phyloP scores from a whole-genome alignment of 148 eudicot species.

The Rhododendron simsii region DNA sequence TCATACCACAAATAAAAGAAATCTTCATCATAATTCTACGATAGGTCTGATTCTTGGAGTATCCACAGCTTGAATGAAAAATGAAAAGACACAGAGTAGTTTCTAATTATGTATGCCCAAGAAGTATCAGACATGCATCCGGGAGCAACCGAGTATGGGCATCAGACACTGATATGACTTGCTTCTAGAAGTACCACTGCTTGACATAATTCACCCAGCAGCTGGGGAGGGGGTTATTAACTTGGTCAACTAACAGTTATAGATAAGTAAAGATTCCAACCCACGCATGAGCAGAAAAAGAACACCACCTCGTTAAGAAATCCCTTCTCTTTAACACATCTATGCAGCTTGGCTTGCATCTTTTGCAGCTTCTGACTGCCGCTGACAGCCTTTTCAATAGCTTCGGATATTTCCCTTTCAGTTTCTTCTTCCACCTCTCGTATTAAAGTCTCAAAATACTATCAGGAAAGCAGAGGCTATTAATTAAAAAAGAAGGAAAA shows the following conservation, averaged over 20 bases:
- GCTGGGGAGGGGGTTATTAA: not conserved
- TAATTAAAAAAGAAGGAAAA: slow-evolving; percentile 4
- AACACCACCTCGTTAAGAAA: slow-evolving; percentile 60
- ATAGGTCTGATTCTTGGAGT: not conserved
- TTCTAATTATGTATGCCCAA: not conserved
- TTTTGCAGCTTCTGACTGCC: slow-evolving; percentile 58
- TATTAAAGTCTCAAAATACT: slow-evolving; percentile 84
- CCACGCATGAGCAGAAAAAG: not conserved
- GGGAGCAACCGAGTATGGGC: not conserved
- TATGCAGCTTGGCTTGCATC: slow-evolving; percentile 68
- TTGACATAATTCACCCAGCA: not conserved
- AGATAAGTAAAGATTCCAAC: not conserved
- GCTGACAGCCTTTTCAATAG: slow-evolving; percentile 56
- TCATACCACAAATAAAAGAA: not conserved
- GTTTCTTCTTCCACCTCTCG: slow-evolving; percentile 73
- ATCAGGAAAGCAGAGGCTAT: slow-evolving; percentile 13
- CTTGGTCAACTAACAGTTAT: not conserved
- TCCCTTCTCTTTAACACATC: slow-evolving; percentile 60
- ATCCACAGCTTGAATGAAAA: not conserved
- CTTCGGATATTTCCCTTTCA: slow-evolving; percentile 51
- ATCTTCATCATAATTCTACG: not conserved
- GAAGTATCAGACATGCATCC: not conserved
- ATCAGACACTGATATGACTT: not conserved
- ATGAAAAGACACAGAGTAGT: not conserved
- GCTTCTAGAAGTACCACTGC: not conserved